phyloP scores from a whole-genome alignment of 2,329 filamentous ascomycete genomes.

The Penicillium sp. region DNA sequence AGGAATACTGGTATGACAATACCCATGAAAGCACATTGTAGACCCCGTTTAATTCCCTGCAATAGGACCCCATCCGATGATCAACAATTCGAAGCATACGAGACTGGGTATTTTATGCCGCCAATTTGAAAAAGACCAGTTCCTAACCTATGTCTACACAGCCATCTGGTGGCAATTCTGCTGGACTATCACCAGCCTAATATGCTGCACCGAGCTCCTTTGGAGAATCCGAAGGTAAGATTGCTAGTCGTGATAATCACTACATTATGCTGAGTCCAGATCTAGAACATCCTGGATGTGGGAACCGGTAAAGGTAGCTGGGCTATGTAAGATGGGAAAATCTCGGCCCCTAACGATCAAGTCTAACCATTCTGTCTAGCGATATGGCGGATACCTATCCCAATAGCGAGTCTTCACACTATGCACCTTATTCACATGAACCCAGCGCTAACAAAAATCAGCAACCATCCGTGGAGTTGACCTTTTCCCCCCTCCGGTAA shows the following conservation, averaged over 20 bases:
- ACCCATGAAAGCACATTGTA: not conserved
- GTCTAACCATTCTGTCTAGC: not conserved
- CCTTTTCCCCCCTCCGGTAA: slow-evolving; percentile 1
- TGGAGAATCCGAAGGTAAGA: not conserved
- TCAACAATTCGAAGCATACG: not conserved
- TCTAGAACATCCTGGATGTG: not conserved
- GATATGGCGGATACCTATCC: slow-evolving; percentile 7
- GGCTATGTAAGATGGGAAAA: slow-evolving; percentile 5
- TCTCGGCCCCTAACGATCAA: not conserved
- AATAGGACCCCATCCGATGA: not conserved
- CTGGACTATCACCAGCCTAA: slow-evolving; percentile 1
- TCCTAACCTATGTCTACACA: not conserved
- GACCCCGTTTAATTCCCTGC: not conserved
- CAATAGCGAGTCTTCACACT: not conserved
- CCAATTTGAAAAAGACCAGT: too few relatives aligned
- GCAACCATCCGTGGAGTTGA: slow-evolving; percentile 6
- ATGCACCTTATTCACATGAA: not conserved
- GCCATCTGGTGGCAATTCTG: slow-evolving; percentile 1
- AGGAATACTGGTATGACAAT: not conserved
- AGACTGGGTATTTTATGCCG: not conserved
- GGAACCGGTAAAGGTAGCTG: slow-evolving; percentile 10
- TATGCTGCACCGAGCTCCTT: not conserved
- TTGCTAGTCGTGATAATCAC: not conserved
- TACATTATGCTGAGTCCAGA: not conserved
- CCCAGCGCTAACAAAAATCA: not conserved